phyloP scores from a whole-genome alignment of 139 green algal species.

The Penium margaritaceum region DNA sequence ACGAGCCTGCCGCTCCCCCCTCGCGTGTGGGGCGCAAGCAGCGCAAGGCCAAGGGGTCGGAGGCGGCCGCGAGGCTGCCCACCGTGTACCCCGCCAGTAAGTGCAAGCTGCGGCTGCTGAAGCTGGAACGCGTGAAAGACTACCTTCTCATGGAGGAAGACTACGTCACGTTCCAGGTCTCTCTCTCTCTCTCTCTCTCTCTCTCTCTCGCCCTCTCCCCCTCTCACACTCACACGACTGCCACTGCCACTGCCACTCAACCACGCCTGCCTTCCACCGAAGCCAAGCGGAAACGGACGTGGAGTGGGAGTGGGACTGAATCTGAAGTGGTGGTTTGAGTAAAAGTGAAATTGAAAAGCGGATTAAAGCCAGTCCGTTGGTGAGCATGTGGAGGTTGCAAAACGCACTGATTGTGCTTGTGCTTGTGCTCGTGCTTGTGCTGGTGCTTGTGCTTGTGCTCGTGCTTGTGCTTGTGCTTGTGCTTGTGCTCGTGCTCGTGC shows the following conservation, averaged over 20 bases:
- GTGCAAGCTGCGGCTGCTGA: conserved; percentile 92
- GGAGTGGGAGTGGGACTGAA: background rate
- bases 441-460: conserved; percentile 90
- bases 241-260: background rate
- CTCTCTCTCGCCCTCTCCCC: conserved; percentile 19
- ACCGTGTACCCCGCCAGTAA: conserved; percentile 80
- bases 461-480: conserved; percentile 92
- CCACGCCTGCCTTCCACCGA: background rate
- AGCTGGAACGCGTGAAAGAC: conserved; percentile 97
- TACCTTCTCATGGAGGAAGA: conserved; percentile 99
- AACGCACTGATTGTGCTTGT: conserved; percentile 98
- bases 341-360: too few relatives aligned
- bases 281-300: conserved; percentile 37
- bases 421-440: conserved; percentile 98
- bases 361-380: background rate
- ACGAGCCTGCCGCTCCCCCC: conserved; percentile 82
- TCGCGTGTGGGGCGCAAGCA: conserved; percentile 90
- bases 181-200: background rate
- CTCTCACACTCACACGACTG: conserved; percentile 18
- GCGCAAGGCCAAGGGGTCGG: conserved; percentile 63
- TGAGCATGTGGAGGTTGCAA: conserved; percentile 63
- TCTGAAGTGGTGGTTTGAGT: too few relatives aligned
- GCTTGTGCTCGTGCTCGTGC: conserved; percentile 97
- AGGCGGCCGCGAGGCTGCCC: conserved; percentile 73
- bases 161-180: conserved; percentile 91